A percentile compares a stretch with the other conserved stretches of the same genome.
Conservation (phyloP, 805 yeast species). For the Kodamaea fukazawae region DNA sequence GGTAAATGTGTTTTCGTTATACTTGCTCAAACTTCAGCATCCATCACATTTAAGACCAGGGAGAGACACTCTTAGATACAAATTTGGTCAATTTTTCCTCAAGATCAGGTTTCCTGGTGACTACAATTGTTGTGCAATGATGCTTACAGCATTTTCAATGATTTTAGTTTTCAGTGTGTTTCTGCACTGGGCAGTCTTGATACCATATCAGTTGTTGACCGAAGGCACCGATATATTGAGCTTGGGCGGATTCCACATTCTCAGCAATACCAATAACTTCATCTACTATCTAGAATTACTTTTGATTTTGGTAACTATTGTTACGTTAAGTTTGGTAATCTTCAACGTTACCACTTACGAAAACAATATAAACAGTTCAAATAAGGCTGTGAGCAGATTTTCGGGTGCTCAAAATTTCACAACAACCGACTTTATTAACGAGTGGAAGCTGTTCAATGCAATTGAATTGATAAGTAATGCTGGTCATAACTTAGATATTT, state of each 20-base stretch:
- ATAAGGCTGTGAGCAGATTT: constrained; percentile 2
- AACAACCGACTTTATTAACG: constrained; percentile 7
- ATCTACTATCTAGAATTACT: constrained; percentile 57
- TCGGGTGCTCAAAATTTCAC: constrained; percentile 4
- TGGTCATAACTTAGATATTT: constrained; percentile 63
- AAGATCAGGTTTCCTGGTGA: constrained; percentile 38
- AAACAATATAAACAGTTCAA: constrained; percentile 10
- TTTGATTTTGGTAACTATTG: constrained; percentile 48
- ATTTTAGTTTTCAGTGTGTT: constrained; percentile 16
- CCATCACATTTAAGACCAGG: constrained; percentile 15
- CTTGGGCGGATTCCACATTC: constrained; percentile 12
- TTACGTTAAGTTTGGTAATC: constrained; percentile 47
- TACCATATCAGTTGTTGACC: constrained; percentile 17
- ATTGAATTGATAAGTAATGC: constrained; percentile 28
- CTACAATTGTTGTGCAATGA: constrained; percentile 20
- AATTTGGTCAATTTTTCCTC: constrained; percentile 32
- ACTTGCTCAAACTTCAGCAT: constrained; percentile 17
- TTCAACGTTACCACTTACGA: constrained; percentile 26
- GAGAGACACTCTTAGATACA: constrained; percentile 22
- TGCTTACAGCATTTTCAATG: constrained; percentile 18
- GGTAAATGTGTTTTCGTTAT: constrained; percentile 25
- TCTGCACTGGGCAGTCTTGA: constrained; percentile 20
- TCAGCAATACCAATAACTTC: constrained; percentile 39
- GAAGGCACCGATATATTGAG: constrained; percentile 10
- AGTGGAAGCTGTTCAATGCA: constrained; percentile 24